Evolutionary conservation across 345 rosid species (phyloP).

Genomic region (Citrus reticulata): DNA sequence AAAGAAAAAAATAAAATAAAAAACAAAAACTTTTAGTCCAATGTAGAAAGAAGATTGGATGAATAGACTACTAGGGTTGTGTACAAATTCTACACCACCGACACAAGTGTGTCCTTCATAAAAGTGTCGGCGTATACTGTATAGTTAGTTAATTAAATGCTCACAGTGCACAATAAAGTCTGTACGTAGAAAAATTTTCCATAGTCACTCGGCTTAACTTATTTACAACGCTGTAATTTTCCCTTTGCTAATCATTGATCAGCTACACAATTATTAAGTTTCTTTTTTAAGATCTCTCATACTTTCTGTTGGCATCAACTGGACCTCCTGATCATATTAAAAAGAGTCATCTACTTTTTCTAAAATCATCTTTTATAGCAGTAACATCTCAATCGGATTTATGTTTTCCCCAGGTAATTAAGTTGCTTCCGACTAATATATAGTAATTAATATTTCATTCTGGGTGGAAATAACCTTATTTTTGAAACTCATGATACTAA

Average conservation of each 20-base stretch:
- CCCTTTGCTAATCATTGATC: no score
- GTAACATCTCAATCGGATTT: background rate
- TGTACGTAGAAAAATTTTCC: background rate
- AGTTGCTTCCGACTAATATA: no score
- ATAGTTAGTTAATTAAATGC: background rate
- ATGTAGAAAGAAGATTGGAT: background rate
- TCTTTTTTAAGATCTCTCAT: no score
- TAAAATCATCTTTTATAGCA: background rate
- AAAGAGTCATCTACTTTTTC: background rate
- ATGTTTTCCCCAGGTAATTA: background rate
- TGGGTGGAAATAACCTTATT: background rate
- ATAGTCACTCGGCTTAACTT: background rate
- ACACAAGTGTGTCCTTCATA: background rate
- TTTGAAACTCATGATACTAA: no score
- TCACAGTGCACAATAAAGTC: background rate
- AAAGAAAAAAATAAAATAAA: no score
- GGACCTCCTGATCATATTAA: no score
- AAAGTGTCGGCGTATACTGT: conserved; percentile 5
- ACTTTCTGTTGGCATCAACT: background rate
- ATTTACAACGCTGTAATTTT: background rate
- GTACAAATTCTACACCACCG: conserved; percentile 3
- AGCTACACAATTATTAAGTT: background rate
- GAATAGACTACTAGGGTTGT: background rate
- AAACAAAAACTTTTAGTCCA: background rate
- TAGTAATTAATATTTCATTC: background rate